Conservation (phyloP, 805 yeast species). For the Ogataea sp. region DNA sequence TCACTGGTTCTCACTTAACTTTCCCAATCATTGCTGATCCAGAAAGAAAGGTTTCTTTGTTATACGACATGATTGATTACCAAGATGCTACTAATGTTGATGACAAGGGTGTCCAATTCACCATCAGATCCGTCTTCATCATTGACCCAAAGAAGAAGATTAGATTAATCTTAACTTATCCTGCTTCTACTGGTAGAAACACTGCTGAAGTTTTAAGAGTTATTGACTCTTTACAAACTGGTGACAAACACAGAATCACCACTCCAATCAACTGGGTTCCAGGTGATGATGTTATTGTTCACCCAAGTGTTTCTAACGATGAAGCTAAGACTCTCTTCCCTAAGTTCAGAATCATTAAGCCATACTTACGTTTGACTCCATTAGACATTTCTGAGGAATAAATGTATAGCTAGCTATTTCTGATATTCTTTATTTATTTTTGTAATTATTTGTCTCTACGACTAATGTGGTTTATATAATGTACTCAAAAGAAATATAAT, state of each 20-base stretch:
- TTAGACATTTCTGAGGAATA: constrained; percentile 12
- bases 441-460: too few species aligned
- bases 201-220: constrained; percentile 68
- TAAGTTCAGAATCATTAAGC: constrained; percentile 51
- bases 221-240: constrained; percentile 59
- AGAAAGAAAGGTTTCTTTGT: constrained; percentile 48
- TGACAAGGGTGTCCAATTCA: constrained; percentile 54
- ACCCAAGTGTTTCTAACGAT: constrained; percentile 53
- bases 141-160: constrained; percentile 62
- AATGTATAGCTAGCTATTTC: too few species aligned
- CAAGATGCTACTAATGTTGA: constrained; percentile 63
- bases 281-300: constrained; percentile 68
- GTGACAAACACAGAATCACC: constrained; percentile 53
- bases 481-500: too few species aligned
- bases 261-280: constrained; percentile 67
- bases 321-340: constrained; percentile 56
- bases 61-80: constrained; percentile 64
- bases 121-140: constrained; percentile 64
- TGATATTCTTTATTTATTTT: too few species aligned
- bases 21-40: constrained; percentile 70
- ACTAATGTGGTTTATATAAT: too few species aligned
- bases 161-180: constrained; percentile 57
- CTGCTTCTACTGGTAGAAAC: constrained; percentile 70
- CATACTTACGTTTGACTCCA: constrained; percentile 54
- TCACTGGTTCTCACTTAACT: constrained; percentile 46